Conservation (phyloP, 2,329 filamentous ascomycete species). For the Ophiosphaerella korrae region DNA sequence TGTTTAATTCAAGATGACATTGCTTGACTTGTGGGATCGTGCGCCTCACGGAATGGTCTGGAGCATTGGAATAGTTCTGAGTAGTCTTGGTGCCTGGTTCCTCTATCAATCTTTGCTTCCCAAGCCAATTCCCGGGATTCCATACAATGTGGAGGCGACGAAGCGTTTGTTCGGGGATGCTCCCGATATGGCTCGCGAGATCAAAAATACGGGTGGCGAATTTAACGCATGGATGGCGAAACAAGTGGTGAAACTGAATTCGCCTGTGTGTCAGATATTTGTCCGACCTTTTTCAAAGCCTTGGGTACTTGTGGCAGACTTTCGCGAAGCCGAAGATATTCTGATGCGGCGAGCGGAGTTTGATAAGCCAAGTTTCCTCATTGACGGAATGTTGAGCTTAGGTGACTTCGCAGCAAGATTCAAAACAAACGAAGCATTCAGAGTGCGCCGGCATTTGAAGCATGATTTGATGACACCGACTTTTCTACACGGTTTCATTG, state of each 20-base stretch:
- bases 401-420: slow-evolving; percentile 27
- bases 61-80: too few species aligned
- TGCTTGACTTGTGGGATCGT: too few species aligned
- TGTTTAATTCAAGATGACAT: too few species aligned
- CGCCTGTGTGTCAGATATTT: slow-evolving; percentile 10
- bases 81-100: neutral
- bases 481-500: neutral
- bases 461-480: neutral
- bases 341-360: slow-evolving; percentile 12
- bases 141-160: too few species aligned
- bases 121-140: too few species aligned
- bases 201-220: neutral
- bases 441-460: neutral
- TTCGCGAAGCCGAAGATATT: slow-evolving; percentile 6
- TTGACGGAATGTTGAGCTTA: slow-evolving; percentile 33
- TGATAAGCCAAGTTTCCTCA: slow-evolving; percentile 5
- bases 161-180: too few species aligned
- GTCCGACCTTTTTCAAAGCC: slow-evolving; percentile 10
- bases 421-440: slow-evolving; percentile 35
- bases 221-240: slow-evolving; percentile 6
- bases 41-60: too few species aligned
- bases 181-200: neutral
- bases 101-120: neutral
- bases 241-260: slow-evolving; percentile 6
- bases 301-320: slow-evolving; percentile 11